These are phyloP conservation scores for Metarhizium humberi DNA, from an alignment of 2,329 filamentous ascomycete species.

Conservation along the genomic window DNA sequence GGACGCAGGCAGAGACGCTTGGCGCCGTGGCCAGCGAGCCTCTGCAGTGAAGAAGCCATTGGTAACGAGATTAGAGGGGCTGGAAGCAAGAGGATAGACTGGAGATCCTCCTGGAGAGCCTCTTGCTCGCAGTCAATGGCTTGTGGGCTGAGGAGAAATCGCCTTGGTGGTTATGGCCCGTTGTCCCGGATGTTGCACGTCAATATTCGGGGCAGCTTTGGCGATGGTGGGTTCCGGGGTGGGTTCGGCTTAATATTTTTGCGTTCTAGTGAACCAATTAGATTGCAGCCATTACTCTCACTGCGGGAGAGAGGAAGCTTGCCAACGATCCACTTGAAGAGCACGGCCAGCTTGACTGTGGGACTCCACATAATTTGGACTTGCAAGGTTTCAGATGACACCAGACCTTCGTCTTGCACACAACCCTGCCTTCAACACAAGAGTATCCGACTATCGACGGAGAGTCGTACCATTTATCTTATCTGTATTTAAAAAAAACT, in stretches of 20 bases:
- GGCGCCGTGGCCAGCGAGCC: constrained; percentile 62
- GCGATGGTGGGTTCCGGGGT: constrained; percentile 13
- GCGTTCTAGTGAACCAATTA: constrained; percentile 21
- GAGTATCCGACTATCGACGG: too few species aligned
- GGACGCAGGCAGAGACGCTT: constrained; percentile 54
- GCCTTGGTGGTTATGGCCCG: constrained; percentile 5
- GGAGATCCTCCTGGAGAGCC: constrained; percentile 22
- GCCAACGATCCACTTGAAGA: too few species aligned
- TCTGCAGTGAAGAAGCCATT: constrained; percentile 62
- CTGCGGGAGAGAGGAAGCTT: neutral
- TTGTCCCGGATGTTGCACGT: constrained; percentile 8
- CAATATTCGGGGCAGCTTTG: constrained; percentile 22
- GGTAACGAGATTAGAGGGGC: constrained; percentile 17
- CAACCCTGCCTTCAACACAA: too few species aligned
- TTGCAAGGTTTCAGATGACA: too few species aligned
- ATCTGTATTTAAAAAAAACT: too few species aligned
- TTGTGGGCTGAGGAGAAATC: constrained; percentile 15
- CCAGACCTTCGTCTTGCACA: too few species aligned
- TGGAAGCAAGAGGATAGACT: constrained; percentile 18
- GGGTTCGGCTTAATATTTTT: constrained; percentile 24
- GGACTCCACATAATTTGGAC: too few species aligned
- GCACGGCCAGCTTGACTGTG: too few species aligned
- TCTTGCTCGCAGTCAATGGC: constrained; percentile 28
- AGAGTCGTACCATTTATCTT: too few species aligned
- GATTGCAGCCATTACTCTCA: constrained; percentile 12